phyloP scores from a whole-genome alignment of 768 basidiomycete species.

The Porphyrellus cyaneotinctus region DNA sequence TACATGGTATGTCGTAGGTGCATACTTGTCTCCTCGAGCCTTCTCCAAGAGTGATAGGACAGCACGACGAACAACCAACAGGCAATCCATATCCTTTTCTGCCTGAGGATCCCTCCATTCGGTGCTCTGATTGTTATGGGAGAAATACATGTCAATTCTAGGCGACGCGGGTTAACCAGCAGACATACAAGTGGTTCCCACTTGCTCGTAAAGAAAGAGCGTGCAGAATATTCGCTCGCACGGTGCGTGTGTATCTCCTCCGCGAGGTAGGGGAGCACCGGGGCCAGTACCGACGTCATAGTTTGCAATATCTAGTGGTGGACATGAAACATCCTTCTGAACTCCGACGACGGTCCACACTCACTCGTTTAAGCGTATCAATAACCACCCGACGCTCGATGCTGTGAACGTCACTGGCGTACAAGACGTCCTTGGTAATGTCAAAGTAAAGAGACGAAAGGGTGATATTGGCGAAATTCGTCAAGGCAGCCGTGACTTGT shows the following conservation, averaged over 20 bases:
- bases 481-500: slow-evolving; percentile 67
- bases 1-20: neutral
- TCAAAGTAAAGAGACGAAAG: slow-evolving; percentile 92
- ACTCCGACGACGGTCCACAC: slow-evolving; percentile 2
- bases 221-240: slow-evolving; percentile 14
- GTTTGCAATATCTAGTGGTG: slow-evolving; percentile 54
- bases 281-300: slow-evolving; percentile 70
- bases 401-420: slow-evolving; percentile 57
- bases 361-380: slow-evolving; percentile 68
- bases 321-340: neutral
- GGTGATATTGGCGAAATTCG: slow-evolving; percentile 76
- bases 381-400: slow-evolving; percentile 59
- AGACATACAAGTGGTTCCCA: slow-evolving; percentile 67
- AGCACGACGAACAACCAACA: slow-evolving; percentile 56
- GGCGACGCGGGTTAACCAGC: neutral
- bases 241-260: slow-evolving; percentile 68
- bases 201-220: slow-evolving; percentile 65
- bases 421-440: slow-evolving; percentile 84
- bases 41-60: slow-evolving; percentile 71
- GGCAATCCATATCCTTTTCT: slow-evolving; percentile 56
- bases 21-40: slow-evolving; percentile 72
- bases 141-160: neutral
- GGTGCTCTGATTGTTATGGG: slow-evolving; percentile 35
- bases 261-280: slow-evolving; percentile 85
- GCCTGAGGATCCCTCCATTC: slow-evolving; percentile 62